Conservation (phyloP, 768 basidiomycete genomes). For the Wakefieldia striispora region DNA sequence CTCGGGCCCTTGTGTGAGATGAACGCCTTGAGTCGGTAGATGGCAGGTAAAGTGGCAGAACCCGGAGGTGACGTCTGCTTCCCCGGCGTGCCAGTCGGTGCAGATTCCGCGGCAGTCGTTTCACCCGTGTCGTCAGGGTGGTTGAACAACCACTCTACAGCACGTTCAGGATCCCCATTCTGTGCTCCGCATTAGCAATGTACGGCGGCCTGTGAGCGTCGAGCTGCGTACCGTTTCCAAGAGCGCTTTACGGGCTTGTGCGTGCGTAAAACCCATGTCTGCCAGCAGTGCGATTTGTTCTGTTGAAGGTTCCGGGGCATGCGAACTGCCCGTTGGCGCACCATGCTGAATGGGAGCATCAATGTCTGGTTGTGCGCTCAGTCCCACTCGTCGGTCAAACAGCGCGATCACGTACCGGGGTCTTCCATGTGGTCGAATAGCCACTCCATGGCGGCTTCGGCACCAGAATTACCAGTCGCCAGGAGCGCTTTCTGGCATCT, state of each 20-base stretch:
- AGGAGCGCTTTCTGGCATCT: conserved; percentile 89
- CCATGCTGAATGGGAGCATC: conserved; percentile 64
- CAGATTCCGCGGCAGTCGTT: conserved; percentile 32
- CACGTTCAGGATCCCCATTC: conserved; percentile 77
- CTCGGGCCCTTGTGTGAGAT: conserved; percentile 97
- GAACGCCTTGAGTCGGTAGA: conserved; percentile 85
- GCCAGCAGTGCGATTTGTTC: conserved; percentile 73
- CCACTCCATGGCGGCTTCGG: conserved; percentile 94
- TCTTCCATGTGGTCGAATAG: conserved; percentile 95
- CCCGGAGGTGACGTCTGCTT: conserved; percentile 41
- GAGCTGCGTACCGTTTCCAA: conserved; percentile 68
- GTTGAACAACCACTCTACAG: conserved; percentile 94
- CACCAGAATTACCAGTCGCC: conserved; percentile 75
- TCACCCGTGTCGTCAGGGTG: conserved; percentile 88
- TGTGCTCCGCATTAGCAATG: conserved; percentile 24
- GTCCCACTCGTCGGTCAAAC: neutral
- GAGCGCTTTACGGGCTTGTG: conserved; percentile 85
- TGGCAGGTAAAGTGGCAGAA: conserved; percentile 61
- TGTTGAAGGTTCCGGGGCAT: conserved; percentile 53
- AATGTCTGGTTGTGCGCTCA: conserved; percentile 58
- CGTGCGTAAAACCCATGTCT: conserved; percentile 90
- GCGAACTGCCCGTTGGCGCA: conserved; percentile 21
- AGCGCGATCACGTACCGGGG: conserved; percentile 51
- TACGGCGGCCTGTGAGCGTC: neutral
- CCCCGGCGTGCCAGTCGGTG: conserved; percentile 16